These are phyloP conservation scores for Leccinum subtestaceum DNA, from an alignment of 768 basidiomycete genomes.

Conservation along the genomic window DNA sequence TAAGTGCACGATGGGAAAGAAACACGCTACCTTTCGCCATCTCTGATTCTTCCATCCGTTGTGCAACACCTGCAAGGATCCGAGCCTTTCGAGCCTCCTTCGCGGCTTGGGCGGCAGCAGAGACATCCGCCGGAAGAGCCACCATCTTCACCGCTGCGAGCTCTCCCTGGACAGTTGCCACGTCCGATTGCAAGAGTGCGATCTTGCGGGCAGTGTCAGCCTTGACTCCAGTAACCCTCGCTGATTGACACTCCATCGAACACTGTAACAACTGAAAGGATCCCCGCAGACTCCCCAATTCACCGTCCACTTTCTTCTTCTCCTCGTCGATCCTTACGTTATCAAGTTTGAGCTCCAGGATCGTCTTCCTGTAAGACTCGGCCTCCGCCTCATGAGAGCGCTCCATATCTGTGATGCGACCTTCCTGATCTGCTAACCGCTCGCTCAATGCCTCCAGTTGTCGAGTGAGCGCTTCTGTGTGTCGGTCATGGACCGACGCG, in stretches of 20 bases:
- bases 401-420: constrained; percentile 9
- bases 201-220: constrained; percentile 19
- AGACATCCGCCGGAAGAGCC: neutral
- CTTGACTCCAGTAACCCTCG: constrained; percentile 13
- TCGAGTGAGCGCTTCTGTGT: constrained; percentile 5
- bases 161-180: constrained; percentile 8
- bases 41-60: neutral
- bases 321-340: constrained; percentile 2
- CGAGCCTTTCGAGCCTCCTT: constrained; percentile 3
- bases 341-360: constrained; percentile 15
- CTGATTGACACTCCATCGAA: constrained; percentile 14
- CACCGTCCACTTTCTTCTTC: constrained; percentile 6
- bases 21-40: constrained; percentile 4
- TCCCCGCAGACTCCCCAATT: constrained; percentile 2
- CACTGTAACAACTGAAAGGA: constrained; percentile 1
- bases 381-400: constrained; percentile 6
- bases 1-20: neutral
- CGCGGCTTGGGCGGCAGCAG: neutral
- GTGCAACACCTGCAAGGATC: constrained; percentile 1
- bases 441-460: constrained; percentile 10
- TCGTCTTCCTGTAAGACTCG: constrained; percentile 1
- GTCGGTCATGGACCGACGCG: neutral
- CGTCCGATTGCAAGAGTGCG: constrained; percentile 14
- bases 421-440: constrained; percentile 12
- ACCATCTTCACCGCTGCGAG: constrained; percentile 9